Base-by-base conservation (phyloP, 306 rosid species). In the Vicia villosa region DNA sequence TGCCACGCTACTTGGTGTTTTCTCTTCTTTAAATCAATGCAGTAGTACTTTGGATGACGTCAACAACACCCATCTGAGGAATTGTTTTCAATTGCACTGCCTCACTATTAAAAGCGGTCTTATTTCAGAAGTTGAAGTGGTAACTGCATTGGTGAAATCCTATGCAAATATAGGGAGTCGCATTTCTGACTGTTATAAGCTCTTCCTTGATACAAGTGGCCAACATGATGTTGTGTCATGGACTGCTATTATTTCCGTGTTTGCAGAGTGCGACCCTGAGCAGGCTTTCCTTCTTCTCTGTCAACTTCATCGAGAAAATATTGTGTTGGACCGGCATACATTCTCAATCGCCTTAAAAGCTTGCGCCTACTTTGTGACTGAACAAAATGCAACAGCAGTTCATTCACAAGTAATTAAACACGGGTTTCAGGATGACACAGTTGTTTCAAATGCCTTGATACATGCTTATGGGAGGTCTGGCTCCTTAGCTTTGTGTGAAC, bases 381-480 rank as follows among this genome's bases (percentile, higher is more conserved):
- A 86, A 82, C 46, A 79, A 55, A 84, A 77, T 57, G 86, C 91
- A 54, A 62, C 55, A 40, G 72, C 86, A 0, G 68, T 90, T 77
- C 98, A 93, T 62, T 82, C 96, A 10, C 91, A 72, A 77, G 77
- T 88, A 22, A 79, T 93, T 41, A 90, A 83, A 87, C 72, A 56
- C 15, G 92, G 91, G 66, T 85, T 87, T 82, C 86, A 72, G 47
- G 80, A 80, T 34, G 87, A 88, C 76, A 85, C 82, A 11, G 77
- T 90, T 50, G 78, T 90, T 80, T 70, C 81, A 51, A 90, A 90
- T 80, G 84, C 98, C 77, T 80, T 93, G 82, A 78, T 93, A 70
- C 98, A 93, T 79, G 90, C 97, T 6, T 90, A 93, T 82, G 84
- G 89, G 30, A 87, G 96, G 63, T 88, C 87, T 80, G 96, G 93